Evolutionary conservation across 768 basidiomycete species (phyloP).

Genomic region (Termitomyces sp.): DNA sequence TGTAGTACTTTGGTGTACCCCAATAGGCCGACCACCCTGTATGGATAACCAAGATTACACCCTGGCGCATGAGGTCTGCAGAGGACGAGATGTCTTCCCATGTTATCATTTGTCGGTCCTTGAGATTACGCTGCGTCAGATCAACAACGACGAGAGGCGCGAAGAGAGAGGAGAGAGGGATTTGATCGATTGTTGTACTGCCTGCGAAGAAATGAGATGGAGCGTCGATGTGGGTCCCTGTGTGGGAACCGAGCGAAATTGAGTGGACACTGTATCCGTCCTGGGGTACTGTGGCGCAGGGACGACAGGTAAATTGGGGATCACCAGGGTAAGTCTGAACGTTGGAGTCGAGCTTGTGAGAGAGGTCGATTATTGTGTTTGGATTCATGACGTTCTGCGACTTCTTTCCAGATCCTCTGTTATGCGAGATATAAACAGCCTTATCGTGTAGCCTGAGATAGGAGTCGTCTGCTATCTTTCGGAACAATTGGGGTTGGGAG

Average conservation of each 20-base stretch:
- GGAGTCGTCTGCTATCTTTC: too few species aligned
- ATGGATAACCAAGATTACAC: slow-evolving; percentile 49
- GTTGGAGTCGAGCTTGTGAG: slow-evolving; percentile 40
- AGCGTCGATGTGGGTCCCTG: slow-evolving; percentile 79
- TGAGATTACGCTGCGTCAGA: slow-evolving; percentile 29
- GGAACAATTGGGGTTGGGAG: too few species aligned
- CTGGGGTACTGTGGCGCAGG: slow-evolving; percentile 33
- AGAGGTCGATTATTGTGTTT: slow-evolving; percentile 45
- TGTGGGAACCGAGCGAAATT: slow-evolving; percentile 62
- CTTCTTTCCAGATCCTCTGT: not conserved
- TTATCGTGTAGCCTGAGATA: not conserved
- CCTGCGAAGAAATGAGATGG: slow-evolving; percentile 66
- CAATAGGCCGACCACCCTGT: slow-evolving; percentile 68
- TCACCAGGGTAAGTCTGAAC: slow-evolving; percentile 57
- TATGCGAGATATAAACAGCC: not conserved
- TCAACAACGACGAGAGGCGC: slow-evolving; percentile 56
- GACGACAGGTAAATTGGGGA: slow-evolving; percentile 38
- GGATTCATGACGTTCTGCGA: slow-evolving; percentile 1
- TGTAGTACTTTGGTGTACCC: slow-evolving; percentile 44
- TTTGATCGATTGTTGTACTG: slow-evolving; percentile 54
- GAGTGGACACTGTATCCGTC: slow-evolving; percentile 50
- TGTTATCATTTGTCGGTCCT: slow-evolving; percentile 40
- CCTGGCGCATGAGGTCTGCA: slow-evolving; percentile 32
- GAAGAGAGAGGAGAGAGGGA: slow-evolving; percentile 50
- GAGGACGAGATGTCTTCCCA: slow-evolving; percentile 48